Base-by-base conservation (phyloP, 2,329 filamentous ascomycete species). In the Biscogniauxia mediterranea region DNA sequence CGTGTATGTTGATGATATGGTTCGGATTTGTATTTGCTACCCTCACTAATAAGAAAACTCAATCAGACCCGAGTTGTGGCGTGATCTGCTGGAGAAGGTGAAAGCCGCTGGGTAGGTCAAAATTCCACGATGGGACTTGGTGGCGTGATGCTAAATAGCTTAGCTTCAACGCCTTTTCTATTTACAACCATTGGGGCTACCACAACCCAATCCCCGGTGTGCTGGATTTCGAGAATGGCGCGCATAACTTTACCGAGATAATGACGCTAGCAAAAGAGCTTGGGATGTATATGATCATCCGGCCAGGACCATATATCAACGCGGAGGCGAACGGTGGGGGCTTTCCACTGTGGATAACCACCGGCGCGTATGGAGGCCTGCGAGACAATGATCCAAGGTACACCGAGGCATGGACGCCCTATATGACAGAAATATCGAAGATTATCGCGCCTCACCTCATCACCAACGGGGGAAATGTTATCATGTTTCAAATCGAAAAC, bases 291-390 rank as follows among this genome's bases (percentile, higher is more conserved):
- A 78, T 85, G 49, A 80, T 86, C 26, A 79, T 81, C 1, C 77
- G 85, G 0, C 84, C 85, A 0, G 85, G 86, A 0, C 85, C 85
- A 0, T 89, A 89, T 60, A 80, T 86, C 60, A 89, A 89, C 63
- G 86, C 85, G 1, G 87, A 89, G 69, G 79, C 84, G 2, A 87
- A 83, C 63, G 85, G 82, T 0, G 86, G 87, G 32, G 86, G 86
- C 0, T 85, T 87, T 60, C 84, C 86, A 0, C 74, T 86, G 1
- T 89, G 86, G 85, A 71, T 85, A 5, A 88, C 85, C 0, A 87
- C 85, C 0, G 86, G 85, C 52, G 84, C 77, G 25, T 85, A 85
- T 55, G 85, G 85, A 2, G 68, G 71, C 20, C 73, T 85, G 17
- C 76, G 85, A 32, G 77, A 85, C 58, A 80, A 85, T 50, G 79